Base-by-base conservation (phyloP, 2,329 filamentous ascomycete species). In the Aspergillus felis region DNA sequence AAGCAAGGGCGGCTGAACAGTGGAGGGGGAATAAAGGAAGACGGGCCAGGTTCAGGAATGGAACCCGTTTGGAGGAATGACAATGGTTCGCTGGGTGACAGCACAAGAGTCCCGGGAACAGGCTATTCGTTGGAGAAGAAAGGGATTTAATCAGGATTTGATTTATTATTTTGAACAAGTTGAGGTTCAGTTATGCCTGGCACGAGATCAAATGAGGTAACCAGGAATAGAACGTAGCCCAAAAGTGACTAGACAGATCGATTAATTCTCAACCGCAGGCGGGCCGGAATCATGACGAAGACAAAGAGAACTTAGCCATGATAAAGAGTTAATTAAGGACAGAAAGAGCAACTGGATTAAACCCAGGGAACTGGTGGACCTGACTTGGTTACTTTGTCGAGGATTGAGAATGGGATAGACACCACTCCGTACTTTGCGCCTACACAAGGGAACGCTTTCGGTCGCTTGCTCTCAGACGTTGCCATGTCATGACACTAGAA, bases 31-130 rank as follows among this genome's bases (percentile, higher is more conserved):
- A 52, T 27, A 54, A 57, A 60, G 55, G 41, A 59, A 35, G 57
- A 60, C 48, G 53, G 48, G 41, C 42, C 54, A 56, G 44, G 22
- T 8, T 47, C 22, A 47, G 6, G 53, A 54, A 47, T 25, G 41
- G 41, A 55, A 50, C 27, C 35, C 56, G 51, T 54, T 47, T 58
- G 57, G 60, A 58, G 57, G 57, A 59, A 61, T 57, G 57, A 59
- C 49, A 41, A 14, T 17, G 44, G 44, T 47, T 47, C 44, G 22
- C 44, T 47, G 44, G 44, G 22, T 25, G 35, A 42, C 47, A 28
- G 17, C 29, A 44, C 47, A 42, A 32, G 5, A 32, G 48, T 25
- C 3, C 46, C 50, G 25, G 35, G 14, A 20, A 35, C 44, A 49
- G 12, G 29, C 50, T 25, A 35, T 53, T 41, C 29, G 53, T 27